These are phyloP conservation scores for Syzygium jambos DNA, from an alignment of 345 rosid genomes.

Conservation along the genomic window DNA sequence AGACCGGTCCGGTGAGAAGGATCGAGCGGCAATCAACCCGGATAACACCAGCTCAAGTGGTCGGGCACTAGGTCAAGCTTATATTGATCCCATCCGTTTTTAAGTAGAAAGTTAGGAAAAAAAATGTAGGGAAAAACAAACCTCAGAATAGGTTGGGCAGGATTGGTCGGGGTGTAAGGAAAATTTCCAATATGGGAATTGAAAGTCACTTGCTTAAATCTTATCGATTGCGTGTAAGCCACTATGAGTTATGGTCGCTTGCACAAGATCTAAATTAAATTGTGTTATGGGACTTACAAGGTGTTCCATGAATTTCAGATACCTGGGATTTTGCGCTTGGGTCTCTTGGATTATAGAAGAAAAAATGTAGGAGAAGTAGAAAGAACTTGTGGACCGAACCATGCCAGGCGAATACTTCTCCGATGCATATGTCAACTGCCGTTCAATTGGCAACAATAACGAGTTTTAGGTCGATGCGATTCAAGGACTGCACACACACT, in stretches of 20 bases:
- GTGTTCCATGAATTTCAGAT: neutral
- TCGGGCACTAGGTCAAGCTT: neutral
- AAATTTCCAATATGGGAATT: neutral
- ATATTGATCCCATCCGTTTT: neutral
- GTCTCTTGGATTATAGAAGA: neutral
- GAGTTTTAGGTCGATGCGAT: accelerated
- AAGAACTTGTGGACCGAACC: accelerated
- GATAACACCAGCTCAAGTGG: neutral
- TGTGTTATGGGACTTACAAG: accelerated
- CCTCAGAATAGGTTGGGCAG: neutral
- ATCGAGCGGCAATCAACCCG: neutral
- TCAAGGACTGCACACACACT: accelerated
- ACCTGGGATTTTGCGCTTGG: accelerated
- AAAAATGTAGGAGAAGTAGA: neutral
- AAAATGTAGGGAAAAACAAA: neutral
- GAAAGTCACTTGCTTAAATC: neutral
- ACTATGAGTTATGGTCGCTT: neutral
- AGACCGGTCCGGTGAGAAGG: neutral
- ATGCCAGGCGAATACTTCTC: neutral
- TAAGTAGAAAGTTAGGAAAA: neutral
- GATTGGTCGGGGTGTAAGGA: neutral
- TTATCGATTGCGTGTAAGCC: neutral
- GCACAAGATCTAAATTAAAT: neutral
- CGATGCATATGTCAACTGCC: neutral
- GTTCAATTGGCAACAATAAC: accelerated